phyloP scores from a whole-genome alignment of 352 stramenopile genomes.

The Phytophthora pini region DNA sequence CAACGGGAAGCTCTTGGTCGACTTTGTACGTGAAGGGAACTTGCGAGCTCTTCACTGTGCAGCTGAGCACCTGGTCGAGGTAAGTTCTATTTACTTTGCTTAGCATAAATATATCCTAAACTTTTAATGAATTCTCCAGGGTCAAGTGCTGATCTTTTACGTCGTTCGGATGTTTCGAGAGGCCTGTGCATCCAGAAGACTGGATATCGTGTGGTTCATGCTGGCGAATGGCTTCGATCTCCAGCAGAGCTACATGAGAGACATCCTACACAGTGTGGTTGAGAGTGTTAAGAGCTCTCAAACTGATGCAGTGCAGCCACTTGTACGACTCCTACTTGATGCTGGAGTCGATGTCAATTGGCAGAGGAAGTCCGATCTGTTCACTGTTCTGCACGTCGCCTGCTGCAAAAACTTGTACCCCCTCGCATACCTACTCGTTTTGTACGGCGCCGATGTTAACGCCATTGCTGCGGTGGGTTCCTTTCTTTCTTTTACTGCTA shows the following conservation, averaged over 20 bases:
- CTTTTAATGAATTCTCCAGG: constrained; percentile 18
- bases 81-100: constrained; percentile 1
- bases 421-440: constrained; percentile 66
- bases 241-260: constrained; percentile 57
- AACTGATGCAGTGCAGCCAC: constrained; percentile 51
- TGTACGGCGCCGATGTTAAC: constrained; percentile 80
- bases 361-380: constrained; percentile 69
- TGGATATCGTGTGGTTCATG: constrained; percentile 75
- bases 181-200: constrained; percentile 44
- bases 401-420: constrained; percentile 67
- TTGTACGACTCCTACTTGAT: constrained; percentile 69
- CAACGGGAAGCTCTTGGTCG: constrained; percentile 71
- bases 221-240: constrained; percentile 71
- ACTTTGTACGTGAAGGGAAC: constrained; percentile 52
- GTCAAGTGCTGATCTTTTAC: constrained; percentile 69
- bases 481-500: not conserved
- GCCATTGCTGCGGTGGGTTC: constrained; percentile 61
- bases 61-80: constrained; percentile 56
- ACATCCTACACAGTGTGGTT: constrained; percentile 62
- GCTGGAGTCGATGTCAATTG: constrained; percentile 75
- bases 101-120: not conserved
- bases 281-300: constrained; percentile 39
- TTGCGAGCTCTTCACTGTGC: constrained; percentile 58
- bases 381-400: constrained; percentile 69
- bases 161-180: constrained; percentile 72